phyloP scores from a whole-genome alignment of 2,329 filamentous ascomycete species.

The Phyllosticta ampelicida region DNA sequence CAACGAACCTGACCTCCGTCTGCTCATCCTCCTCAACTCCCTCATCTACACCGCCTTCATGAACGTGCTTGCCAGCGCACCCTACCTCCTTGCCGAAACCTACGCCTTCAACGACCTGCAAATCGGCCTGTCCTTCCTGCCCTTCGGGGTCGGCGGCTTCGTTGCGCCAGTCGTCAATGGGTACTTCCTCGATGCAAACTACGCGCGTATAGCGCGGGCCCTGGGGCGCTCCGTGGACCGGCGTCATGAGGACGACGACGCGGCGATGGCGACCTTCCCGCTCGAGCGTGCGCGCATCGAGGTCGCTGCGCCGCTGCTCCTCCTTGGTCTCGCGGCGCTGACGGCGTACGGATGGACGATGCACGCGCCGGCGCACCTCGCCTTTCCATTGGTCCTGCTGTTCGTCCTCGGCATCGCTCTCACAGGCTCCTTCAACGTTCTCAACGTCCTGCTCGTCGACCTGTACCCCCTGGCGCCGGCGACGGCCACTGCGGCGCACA shows the following conservation, averaged over 20 bases:
- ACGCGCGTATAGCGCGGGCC: slow-evolving; percentile 51
- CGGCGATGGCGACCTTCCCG: slow-evolving; percentile 30
- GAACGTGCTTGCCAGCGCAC: slow-evolving; percentile 28
- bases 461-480: slow-evolving; percentile 25
- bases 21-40: slow-evolving; percentile 26
- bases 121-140: slow-evolving; percentile 31
- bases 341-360: slow-evolving; percentile 31
- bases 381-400: slow-evolving; percentile 36
- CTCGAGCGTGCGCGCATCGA: slow-evolving; percentile 34
- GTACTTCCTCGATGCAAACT: slow-evolving; percentile 57
- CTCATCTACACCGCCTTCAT: slow-evolving; percentile 38
- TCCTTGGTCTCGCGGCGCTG: slow-evolving; percentile 22
- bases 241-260: slow-evolving; percentile 41
- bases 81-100: slow-evolving; percentile 34
- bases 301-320: slow-evolving; percentile 24
- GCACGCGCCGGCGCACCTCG: slow-evolving; percentile 21
- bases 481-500: slow-evolving; percentile 27
- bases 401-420: slow-evolving; percentile 41
- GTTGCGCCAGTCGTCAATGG: slow-evolving; percentile 37
- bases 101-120: slow-evolving; percentile 40
- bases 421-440: slow-evolving; percentile 46
- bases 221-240: slow-evolving; percentile 49
- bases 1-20: slow-evolving; percentile 29
- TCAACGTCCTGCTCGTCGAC: slow-evolving; percentile 29
- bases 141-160: slow-evolving; percentile 30